Base-by-base conservation (phyloP, 176 grass and related monocot species). In the Hyparrhenia diplandra region DNA sequence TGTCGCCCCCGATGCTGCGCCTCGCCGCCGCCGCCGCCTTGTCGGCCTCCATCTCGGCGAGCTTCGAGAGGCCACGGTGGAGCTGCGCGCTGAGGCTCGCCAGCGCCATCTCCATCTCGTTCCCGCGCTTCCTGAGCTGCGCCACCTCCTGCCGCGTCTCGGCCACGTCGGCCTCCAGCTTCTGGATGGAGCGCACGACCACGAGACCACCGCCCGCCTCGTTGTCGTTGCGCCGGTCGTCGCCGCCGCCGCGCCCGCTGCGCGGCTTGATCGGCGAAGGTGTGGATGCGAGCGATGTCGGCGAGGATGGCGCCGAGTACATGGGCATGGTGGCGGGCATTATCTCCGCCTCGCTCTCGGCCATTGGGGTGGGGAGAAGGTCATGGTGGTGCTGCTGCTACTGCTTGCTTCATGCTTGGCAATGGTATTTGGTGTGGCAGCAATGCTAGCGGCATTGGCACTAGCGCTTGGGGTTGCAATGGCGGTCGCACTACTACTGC, bases 11-110 rank as follows among this genome's bases (percentile, higher is more conserved):
- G n/a, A n/a, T n/a, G n/a, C n/a, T n/a, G n/a, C n/a, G n/a, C n/a
- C n/a, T n/a, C n/a, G n/a, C n/a, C n/a, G n/a, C n/a, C n/a, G n/a
- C n/a, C n/a, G n/a, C n/a, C n/a, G n/a, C n/a, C n/a, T n/a, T n/a
- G n/a, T n/a, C n/a, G n/a, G n/a, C n/a, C n/a, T n/a, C n/a, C n/a
- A n/a, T n/a, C n/a, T n/a, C n/a, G n/a, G n/a, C n/a, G n/a, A n/a
- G n/a, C n/a, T n/a, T n/a, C n/a, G n/a, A n/a, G n/a, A n/a, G n/a
- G n/a, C n/a, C n/a, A n/a, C 77, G 78, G 61, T 88, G 88, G 61
- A 99, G 79, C 87, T 99, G 90, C 37, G 80, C 84, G 55, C 82
- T 95, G 30, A 93, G 86, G 55, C 78, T 86, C 13, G 86, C 90
- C 64, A 98, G 69, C 27, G 79, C 88, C 46, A 86, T 70, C 79